Conservation (phyloP, 2,329 filamentous ascomycete species). For the Xylaria sp. region DNA sequence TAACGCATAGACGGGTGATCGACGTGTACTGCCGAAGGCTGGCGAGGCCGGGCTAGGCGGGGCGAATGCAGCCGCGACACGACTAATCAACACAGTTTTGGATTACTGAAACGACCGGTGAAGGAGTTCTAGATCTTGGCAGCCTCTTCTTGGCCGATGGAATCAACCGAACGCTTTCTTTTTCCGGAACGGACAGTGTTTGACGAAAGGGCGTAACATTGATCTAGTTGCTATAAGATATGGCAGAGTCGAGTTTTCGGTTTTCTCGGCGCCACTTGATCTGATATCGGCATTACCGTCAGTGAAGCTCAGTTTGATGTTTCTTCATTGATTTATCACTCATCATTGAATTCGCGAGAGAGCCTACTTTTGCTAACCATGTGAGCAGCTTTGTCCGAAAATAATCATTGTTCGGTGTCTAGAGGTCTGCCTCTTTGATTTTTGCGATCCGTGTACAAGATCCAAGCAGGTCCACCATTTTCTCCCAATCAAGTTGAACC, state of each 20-base stretch:
- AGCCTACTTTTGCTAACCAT: background rate
- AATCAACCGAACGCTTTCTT: conserved; percentile 4
- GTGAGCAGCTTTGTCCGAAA: background rate
- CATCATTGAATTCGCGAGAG: background rate
- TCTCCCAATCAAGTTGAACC: conserved; percentile 34
- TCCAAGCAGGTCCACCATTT: conserved; percentile 28
- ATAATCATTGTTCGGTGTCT: background rate
- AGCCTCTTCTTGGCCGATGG: conserved; percentile 12
- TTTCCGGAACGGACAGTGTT: background rate
- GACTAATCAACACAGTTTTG: conserved; percentile 5
- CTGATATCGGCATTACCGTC: conserved; percentile 8
- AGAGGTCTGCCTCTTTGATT: conserved; percentile 29
- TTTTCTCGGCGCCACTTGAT: background rate
- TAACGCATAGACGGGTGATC: conserved; percentile 30
- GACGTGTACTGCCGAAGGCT: conserved; percentile 25
- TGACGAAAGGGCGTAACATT: background rate
- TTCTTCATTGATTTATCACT: background rate
- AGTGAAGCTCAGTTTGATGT: conserved; percentile 1
- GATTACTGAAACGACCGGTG: background rate
- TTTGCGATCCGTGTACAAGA: conserved; percentile 29
- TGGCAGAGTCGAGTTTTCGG: background rate
- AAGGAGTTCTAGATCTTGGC: conserved; percentile 24
- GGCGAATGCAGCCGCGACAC: conserved; percentile 30
- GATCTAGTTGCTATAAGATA: background rate
- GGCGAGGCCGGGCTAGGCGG: conserved; percentile 22